Percentiles rank a stretch among this genome's conserved stretches.
Evolutionary conservation across 352 stramenopile species (phyloP).

Genomic region (Plasmopara muralis): DNA sequence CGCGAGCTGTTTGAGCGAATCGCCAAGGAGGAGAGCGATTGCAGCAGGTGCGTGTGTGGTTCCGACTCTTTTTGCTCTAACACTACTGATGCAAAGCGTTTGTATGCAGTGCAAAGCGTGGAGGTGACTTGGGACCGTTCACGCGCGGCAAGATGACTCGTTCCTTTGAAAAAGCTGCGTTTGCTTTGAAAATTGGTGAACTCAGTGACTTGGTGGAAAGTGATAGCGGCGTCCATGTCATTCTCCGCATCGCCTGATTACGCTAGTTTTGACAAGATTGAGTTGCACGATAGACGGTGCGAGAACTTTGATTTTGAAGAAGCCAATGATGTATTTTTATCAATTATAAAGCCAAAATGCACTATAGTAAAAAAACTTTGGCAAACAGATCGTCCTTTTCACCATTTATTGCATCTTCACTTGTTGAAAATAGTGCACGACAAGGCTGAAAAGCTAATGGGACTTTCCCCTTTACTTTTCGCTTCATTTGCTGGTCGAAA

Average conservation of each 20-base stretch:
- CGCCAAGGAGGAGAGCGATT: constrained; percentile 84
- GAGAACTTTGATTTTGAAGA: too few species aligned
- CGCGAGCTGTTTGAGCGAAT: constrained; percentile 80
- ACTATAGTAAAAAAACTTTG: constrained; percentile 69
- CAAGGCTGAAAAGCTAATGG: constrained; percentile 63
- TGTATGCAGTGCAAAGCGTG: constrained; percentile 73
- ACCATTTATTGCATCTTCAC: constrained; percentile 7
- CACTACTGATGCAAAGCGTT: neutral
- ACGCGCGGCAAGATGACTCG: constrained; percentile 89
- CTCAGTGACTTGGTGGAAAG: constrained; percentile 93
- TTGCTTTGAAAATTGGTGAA: constrained; percentile 89
- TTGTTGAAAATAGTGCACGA: constrained; percentile 44
- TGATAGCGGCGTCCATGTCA: constrained; percentile 96
- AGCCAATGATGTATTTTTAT: constrained; percentile 8
- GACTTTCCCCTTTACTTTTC: constrained; percentile 72
- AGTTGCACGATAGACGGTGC: neutral
- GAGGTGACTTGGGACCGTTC: constrained; percentile 88
- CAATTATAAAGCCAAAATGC: constrained; percentile 16
- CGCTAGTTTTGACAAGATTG: constrained; percentile 5
- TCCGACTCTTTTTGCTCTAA: neutral
- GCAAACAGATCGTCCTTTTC: constrained; percentile 49
- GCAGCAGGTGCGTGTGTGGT: constrained; percentile 51
- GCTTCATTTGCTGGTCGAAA: constrained; percentile 78
- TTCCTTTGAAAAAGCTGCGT: constrained; percentile 88
- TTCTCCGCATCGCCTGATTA: constrained; percentile 85